Base-by-base conservation (phyloP, 1,284 basidiomycete species). In the Meripilus lineatus region DNA sequence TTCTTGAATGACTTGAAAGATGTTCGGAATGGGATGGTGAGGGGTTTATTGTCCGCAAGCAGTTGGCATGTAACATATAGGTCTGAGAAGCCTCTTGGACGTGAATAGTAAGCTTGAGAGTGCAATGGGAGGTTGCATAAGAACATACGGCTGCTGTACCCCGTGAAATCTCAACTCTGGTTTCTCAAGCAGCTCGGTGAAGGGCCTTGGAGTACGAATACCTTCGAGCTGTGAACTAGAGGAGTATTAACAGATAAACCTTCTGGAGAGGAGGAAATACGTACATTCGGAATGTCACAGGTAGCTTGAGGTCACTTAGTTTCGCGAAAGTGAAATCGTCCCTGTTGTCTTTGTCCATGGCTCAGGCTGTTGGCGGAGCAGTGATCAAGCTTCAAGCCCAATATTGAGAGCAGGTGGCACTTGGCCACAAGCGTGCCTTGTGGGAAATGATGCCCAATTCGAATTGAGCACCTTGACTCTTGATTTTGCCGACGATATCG, bases 21-120 rank as follows among this genome's bases (percentile, higher is more conserved):
- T 0, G 96, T 98, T 39, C 90, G 82, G 57, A 89, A 90, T 0
- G 92, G 87, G 21, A 94, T 85, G 0, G 92, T 93, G 32, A 95
- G 70, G 0, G 91, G 90, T 60, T 94, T 93, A 64, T 95, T 95
- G 63, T 95, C 91, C 4, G 93, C 87, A 50, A 89, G 79, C 11
- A 99, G 80, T 58, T 95, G 89, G 56, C 89, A 89, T 10, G 87
- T 90, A 38, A 98, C 86, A 63, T 92, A 94, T 47, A 98, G 77
- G 66, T 98, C 94, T 56, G 93, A 89, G 53, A 87, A 76, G 4
- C 76, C 79, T 49, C 86, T 91, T 71, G 53, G 62, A 52, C 49
- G 55, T 50, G 45, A 51, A 34, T 10, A 3, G 35, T 44, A 11
- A 44, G 35, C 25, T 11, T 17, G 18, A 14, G 20, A n/a, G 32